Percentiles rank a stretch among this genome's conserved stretches.
Evolutionary conservation across 2,329 filamentous ascomycete species (phyloP).

Genomic region (Emydomyces testavorans): DNA sequence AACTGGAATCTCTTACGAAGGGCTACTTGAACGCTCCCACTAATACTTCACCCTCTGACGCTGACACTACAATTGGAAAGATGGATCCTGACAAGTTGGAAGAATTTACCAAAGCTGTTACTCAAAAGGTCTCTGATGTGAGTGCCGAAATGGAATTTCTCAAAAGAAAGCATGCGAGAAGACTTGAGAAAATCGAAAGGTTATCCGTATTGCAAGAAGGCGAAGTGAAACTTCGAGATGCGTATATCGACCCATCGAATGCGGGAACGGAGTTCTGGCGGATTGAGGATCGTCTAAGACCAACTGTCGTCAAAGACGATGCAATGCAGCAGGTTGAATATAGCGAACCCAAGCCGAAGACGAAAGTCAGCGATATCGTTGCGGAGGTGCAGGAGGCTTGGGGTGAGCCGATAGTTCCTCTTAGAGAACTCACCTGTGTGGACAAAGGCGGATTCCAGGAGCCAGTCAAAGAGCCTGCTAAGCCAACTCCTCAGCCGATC

Average conservation of each 20-base stretch:
- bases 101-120: slow-evolving; percentile 69
- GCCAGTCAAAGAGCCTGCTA: slow-evolving; percentile 24
- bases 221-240: slow-evolving; percentile 61
- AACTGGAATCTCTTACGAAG: slow-evolving; percentile 67
- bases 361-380: slow-evolving; percentile 57
- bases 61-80: slow-evolving; percentile 41
- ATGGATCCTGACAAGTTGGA: slow-evolving; percentile 66
- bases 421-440: slow-evolving; percentile 56
- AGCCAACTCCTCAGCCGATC: not conserved
- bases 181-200: slow-evolving; percentile 62
- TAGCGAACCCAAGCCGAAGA: slow-evolving; percentile 34
- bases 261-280: slow-evolving; percentile 51
- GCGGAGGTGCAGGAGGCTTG: slow-evolving; percentile 60
- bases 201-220: slow-evolving; percentile 59
- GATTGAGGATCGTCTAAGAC: slow-evolving; percentile 43
- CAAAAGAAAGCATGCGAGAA: slow-evolving; percentile 64
- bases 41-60: slow-evolving; percentile 19
- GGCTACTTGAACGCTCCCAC: slow-evolving; percentile 63
- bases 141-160: slow-evolving; percentile 74
- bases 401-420: slow-evolving; percentile 54
- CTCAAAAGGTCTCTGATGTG: slow-evolving; percentile 59
- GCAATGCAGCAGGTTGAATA: slow-evolving; percentile 28
- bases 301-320: slow-evolving; percentile 24
- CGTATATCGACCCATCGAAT: slow-evolving; percentile 46
- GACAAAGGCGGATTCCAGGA: slow-evolving; percentile 68